Conservation (phyloP, 371 early-diverging fungal species). For the Choanephora cucurbitarum region DNA sequence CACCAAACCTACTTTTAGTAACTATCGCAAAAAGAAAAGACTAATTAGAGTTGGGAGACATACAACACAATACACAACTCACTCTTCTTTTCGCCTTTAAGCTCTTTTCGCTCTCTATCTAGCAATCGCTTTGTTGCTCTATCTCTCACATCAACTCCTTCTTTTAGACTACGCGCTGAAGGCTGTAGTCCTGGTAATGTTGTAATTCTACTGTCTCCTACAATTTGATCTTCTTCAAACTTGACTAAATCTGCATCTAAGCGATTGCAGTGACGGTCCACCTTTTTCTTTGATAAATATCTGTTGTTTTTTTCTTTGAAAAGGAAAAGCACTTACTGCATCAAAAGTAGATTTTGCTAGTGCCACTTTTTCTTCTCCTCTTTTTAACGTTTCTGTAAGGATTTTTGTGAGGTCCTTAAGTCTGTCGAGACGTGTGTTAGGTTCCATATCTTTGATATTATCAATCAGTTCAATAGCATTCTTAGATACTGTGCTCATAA, state of each 20-base stretch:
- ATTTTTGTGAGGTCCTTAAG: slow-evolving; percentile 62
- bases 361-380: slow-evolving; percentile 91
- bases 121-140: slow-evolving; percentile 16
- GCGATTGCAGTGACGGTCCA: slow-evolving; percentile 49
- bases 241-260: slow-evolving; percentile 51
- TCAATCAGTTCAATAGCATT: slow-evolving; percentile 62
- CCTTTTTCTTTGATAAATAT: slow-evolving; percentile 17
- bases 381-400: slow-evolving; percentile 74
- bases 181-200: slow-evolving; percentile 43
- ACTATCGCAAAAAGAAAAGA: not conserved
- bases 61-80: slow-evolving; percentile 11
- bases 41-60: not conserved
- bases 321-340: slow-evolving; percentile 32
- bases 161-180: slow-evolving; percentile 33
- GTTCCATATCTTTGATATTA: slow-evolving; percentile 44
- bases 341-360: slow-evolving; percentile 92
- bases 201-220: slow-evolving; percentile 39
- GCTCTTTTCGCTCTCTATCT: slow-evolving; percentile 17
- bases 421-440: slow-evolving; percentile 58
- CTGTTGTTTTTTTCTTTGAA: not conserved
- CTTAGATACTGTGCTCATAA: slow-evolving; percentile 62
- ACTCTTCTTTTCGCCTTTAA: slow-evolving; percentile 25
- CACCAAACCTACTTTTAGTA: slow-evolving; percentile 14
- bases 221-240: slow-evolving; percentile 43
- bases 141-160: slow-evolving; percentile 18